phyloP scores from a whole-genome alignment of 2,329 filamentous ascomycete species.

The Aspergillus sp. region DNA sequence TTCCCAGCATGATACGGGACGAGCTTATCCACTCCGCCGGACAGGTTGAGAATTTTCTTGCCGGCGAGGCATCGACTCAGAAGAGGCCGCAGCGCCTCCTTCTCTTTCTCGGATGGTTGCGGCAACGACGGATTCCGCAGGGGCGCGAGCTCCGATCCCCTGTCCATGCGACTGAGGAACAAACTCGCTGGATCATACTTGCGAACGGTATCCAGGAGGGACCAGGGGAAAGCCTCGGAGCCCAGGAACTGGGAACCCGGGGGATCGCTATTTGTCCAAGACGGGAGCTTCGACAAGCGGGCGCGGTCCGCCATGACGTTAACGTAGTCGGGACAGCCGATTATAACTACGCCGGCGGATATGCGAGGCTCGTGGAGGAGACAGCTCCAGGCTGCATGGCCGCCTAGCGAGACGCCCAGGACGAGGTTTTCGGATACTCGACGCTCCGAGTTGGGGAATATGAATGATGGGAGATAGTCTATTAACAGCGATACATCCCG shows the following conservation, averaged over 20 bases:
- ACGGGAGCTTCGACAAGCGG: conserved; percentile 54
- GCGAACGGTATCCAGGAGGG: conserved; percentile 54
- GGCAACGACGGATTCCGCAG: conserved; percentile 24
- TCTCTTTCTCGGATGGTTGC: conserved; percentile 35
- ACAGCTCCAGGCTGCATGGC: conserved; percentile 77
- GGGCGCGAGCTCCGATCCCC: conserved; percentile 11
- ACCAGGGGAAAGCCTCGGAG: conserved; percentile 63
- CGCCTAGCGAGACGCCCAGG: conserved; percentile 76
- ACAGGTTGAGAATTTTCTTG: conserved; percentile 46
- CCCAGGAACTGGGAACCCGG: conserved; percentile 60
- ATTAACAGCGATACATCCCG: conserved; percentile 67
- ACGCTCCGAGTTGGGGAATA: conserved; percentile 48
- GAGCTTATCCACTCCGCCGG: conserved; percentile 49
- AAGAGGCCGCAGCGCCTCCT: conserved; percentile 33
- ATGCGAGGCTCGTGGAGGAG: conserved; percentile 70
- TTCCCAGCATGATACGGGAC: conserved; percentile 51
- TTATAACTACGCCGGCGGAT: conserved; percentile 66
- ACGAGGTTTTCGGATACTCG: conserved; percentile 56
- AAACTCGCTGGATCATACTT: conserved; percentile 67
- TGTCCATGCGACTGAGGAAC: conserved; percentile 48
- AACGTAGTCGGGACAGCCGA: conserved; percentile 84
- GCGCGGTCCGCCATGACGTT: conserved; percentile 75
- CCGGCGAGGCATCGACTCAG: conserved; percentile 37
- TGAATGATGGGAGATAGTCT: conserved; percentile 65
- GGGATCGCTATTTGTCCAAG: conserved; percentile 48